Percentiles rank a stretch among this genome's conserved stretches.
phyloP scores from a whole-genome alignment of 257 asterid genomes.

The Nicotiana undulata region DNA sequence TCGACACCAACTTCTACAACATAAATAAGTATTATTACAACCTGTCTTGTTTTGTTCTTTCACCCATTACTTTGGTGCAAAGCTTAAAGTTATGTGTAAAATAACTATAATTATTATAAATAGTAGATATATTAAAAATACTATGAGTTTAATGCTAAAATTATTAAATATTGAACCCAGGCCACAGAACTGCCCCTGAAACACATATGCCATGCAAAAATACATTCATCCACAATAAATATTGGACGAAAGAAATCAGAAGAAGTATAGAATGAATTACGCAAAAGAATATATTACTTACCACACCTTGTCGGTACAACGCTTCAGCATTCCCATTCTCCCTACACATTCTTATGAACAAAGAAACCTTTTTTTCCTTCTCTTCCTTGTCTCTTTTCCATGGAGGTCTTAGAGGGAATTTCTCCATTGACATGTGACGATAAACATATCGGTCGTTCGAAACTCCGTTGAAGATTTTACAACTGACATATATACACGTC shows the following conservation, averaged over 20 bases:
- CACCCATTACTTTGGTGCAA: too few relatives aligned
- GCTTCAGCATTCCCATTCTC: neutral
- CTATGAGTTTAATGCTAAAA: too few relatives aligned
- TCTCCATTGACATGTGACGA: neutral
- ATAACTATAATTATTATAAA: too few relatives aligned
- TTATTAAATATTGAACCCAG: too few relatives aligned
- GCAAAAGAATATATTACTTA: neutral
- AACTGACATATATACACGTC: neutral
- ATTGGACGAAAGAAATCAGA: neutral
- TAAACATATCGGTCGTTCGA: neutral
- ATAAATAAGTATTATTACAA: neutral
- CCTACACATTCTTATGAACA: neutral
- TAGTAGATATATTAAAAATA: too few relatives aligned
- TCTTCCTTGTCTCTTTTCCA: neutral
- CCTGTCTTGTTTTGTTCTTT: neutral
- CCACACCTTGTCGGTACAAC: neutral
- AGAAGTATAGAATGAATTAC: neutral
- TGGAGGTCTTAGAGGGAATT: neutral
- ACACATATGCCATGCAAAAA: neutral
- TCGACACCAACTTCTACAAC: neutral
- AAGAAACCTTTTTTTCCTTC: neutral
- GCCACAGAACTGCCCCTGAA: too few relatives aligned
- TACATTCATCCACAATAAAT: neutral
- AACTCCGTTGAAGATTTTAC: neutral
- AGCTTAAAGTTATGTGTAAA: too few relatives aligned